Base-by-base conservation (phyloP, 345 rosid genomes). In the Microcos paniculata region DNA sequence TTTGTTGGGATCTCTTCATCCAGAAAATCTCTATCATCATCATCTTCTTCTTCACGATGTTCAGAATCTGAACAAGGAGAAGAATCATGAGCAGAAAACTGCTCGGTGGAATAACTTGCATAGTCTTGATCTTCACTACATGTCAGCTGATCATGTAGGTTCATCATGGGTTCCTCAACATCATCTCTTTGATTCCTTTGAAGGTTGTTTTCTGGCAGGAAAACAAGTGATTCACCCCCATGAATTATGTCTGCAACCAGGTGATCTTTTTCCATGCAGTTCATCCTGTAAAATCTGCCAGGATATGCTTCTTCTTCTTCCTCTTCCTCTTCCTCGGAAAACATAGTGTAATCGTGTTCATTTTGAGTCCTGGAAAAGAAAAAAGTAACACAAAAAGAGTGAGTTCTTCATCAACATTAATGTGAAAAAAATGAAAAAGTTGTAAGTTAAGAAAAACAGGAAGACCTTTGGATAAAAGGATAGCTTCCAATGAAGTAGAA, bases 401-500 rank as follows among this genome's bases (percentile, higher is more conserved):
- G 15, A 55, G 23, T 56, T 8, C 40, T 15, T 8, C 33, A 1
- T 3, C 6, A 24, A 62, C 15, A 2, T 6, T 30, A 24, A 66
- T 51, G 14, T 6, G 16, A 16, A 24, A 18, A 12, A n/a, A 8
- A 6, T 40, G 19, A 35, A 56, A 21, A 4, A 31, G 2, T 13
- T 56, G 24, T 4, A 57, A 55, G 30, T 11, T 9, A 24, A 55
- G 2, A 18, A 21, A 63, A n/a, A 51, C 23, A 53, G 8, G 40
- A 19, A 58, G 30, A 90, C 98, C 98, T 89, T 57, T 88, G 90
- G 80, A 91, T 77, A 30, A 90, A 80, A 8, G 94, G 89, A 56
- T 81, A 85, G 83, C 82, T 86, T 76, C 94, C 93, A 73, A 90
- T 71, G 82, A 90, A 92, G 90, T 84, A 78, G 70, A 92, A 61